Conservation (phyloP, 129 eudicot species). For the Flaveria linearis region DNA sequence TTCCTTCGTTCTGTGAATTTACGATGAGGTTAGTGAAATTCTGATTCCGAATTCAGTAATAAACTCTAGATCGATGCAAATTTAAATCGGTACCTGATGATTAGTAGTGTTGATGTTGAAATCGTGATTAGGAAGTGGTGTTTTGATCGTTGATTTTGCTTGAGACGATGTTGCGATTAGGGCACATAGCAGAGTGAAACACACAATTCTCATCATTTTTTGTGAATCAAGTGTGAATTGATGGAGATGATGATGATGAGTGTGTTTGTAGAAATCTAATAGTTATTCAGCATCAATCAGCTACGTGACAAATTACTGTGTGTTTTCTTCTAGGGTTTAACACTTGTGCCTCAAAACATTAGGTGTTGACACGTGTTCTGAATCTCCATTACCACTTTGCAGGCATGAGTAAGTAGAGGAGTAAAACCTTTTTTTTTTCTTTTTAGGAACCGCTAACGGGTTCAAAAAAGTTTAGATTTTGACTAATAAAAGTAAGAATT, state of each 20-base stretch:
- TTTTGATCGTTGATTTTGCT: constrained; percentile 43
- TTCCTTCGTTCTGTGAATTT: constrained; percentile 40
- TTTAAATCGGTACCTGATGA: constrained; percentile 32
- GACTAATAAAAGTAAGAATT: too few relatives aligned
- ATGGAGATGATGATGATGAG: constrained; percentile 18
- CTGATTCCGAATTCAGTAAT: background rate
- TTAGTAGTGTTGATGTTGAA: constrained; percentile 55
- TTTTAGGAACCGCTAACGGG: too few relatives aligned
- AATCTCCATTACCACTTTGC: background rate
- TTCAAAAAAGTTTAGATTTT: too few relatives aligned
- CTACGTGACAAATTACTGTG: constrained; percentile 21
- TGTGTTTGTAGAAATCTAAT: constrained; percentile 17
- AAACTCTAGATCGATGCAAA: too few relatives aligned
- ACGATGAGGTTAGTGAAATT: constrained; percentile 8
- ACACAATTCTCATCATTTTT: constrained; percentile 29
- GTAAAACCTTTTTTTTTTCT: background rate
- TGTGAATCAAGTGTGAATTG: constrained; percentile 7
- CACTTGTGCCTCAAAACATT: background rate
- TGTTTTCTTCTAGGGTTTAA: background rate
- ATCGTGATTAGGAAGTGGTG: constrained; percentile 43
- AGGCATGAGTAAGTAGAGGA: background rate
- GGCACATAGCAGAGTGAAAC: constrained; percentile 31
- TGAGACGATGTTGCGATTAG: constrained; percentile 31
- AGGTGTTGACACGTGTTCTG: background rate
- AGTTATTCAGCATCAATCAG: constrained; percentile 16